A percentile compares a stretch with the other conserved stretches of the same genome.
phyloP scores from a whole-genome alignment of 768 basidiomycete species.

The Suillus sp. region DNA sequence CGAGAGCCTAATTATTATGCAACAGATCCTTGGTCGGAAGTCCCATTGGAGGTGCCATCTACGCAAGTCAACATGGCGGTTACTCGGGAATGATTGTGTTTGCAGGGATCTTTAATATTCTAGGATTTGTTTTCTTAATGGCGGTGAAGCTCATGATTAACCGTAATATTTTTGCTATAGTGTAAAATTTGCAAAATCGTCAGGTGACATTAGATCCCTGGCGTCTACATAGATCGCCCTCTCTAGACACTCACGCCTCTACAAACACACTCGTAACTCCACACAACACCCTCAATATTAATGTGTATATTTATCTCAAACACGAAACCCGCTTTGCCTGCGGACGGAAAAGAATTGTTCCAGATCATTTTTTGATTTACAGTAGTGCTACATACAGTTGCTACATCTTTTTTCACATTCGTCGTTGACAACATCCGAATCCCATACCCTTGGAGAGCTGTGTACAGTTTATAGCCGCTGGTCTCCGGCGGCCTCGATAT shows the following conservation, averaged over 20 bases:
- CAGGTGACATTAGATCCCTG: not conserved
- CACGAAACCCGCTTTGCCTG: no score
- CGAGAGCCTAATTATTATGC: not conserved
- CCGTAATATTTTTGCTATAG: not conserved
- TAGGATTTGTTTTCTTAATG: not conserved
- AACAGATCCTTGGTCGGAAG: not conserved
- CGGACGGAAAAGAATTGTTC: no score
- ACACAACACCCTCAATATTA: no score
- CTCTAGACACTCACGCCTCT: not conserved
- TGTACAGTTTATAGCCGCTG: no score
- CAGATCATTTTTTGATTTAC: no score
- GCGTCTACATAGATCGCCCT: not conserved
- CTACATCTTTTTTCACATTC: no score
- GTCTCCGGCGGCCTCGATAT: no score
- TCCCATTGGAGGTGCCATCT: not conserved
- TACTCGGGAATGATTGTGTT: slow-evolving; percentile 2
- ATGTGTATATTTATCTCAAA: not conserved
- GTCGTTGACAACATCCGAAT: no score
- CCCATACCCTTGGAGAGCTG: no score
- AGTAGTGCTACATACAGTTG: no score
- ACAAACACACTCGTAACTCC: no score
- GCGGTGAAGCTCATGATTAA: not conserved
- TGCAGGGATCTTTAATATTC: not conserved
- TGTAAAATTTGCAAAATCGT: not conserved
- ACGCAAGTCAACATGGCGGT: not conserved